Conservation (phyloP, 768 basidiomycete genomes). For the Lactarius evosmus region DNA sequence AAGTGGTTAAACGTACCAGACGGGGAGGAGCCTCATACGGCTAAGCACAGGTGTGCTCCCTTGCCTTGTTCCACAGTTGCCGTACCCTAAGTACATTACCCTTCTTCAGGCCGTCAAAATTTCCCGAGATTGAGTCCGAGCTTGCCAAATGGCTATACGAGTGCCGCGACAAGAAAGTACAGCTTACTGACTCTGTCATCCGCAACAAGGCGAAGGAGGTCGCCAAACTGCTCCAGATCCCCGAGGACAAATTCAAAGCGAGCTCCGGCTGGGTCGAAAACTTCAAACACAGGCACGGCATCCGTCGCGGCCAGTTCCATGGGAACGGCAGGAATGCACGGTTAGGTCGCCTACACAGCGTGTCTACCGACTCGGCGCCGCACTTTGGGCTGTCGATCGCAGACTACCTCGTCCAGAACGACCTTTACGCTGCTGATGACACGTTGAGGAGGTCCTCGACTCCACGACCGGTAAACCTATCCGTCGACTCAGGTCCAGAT, state of each 20-base stretch:
- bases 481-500: constrained; percentile 13
- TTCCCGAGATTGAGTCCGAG: constrained; percentile 68
- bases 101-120: constrained; percentile 65
- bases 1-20: constrained; percentile 72
- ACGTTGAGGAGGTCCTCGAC: constrained; percentile 26
- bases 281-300: constrained; percentile 80
- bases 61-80: constrained; percentile 1
- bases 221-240: constrained; percentile 52
- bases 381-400: constrained; percentile 25
- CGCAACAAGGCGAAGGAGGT: constrained; percentile 67
- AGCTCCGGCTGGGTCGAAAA: constrained; percentile 90
- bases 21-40: constrained; percentile 53
- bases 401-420: constrained; percentile 22
- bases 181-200: constrained; percentile 64
- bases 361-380: constrained; percentile 11
- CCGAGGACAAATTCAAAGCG: constrained; percentile 82
- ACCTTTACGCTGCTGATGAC: constrained; percentile 23
- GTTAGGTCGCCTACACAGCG: constrained; percentile 19
- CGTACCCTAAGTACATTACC: constrained; percentile 22
- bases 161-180: constrained; percentile 44
- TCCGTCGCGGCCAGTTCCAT: constrained; percentile 61
- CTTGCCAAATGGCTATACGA: constrained; percentile 60
- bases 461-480: constrained; percentile 23
- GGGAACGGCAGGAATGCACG: constrained; percentile 38
- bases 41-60: constrained; percentile 62